Evolutionary conservation across 2,329 filamentous ascomycete genomes (phyloP), one percentile per base, ranked within the genome.

Genomic region (Xylaria sp.): DNA sequence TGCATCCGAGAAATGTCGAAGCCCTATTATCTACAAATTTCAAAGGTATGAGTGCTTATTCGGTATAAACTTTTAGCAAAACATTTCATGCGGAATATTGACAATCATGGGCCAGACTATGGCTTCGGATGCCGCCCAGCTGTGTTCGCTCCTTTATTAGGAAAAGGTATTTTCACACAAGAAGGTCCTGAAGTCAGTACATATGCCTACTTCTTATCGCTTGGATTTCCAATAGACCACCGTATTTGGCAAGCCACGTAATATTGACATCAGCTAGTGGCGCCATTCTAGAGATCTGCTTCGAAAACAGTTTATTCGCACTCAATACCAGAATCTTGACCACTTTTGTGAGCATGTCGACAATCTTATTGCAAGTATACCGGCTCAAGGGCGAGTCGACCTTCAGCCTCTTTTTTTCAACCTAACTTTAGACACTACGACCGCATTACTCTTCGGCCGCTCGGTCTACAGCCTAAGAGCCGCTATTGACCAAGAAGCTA

Each of bases 1-100:
- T 75, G 50, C 74, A 79, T 13, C 76, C 28, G 15, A 53, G 28
- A 7, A 53, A 53, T 34, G 30, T 52, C 15, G 52, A 55, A 23
- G 52, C 52, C 18, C 2, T 55, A 23, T 34, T 55, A 7, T 55
- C 52, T 12, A 55, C 52, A 1, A 55, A 55, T 23, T 55, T 55
- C 30, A 36, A 36, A 55, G 52, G 52, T 23, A 55, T 15, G 30
- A 23, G 18, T 23, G 4, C 18, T 30, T 4, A 23, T 36, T 15
- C 4, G 7, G 18, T 13, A 36, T 23, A 9, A 6, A 28, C 28
- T 8, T 4, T n/a, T n/a, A n/a, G n/a, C 9, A 2, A 5, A 25
- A 20, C 20, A 12, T 13, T 25, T 13, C 10, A 6, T 25, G 4
- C 20, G 20, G 23, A 36, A 13, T 36, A 55, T 30, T 55, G 52